These are phyloP conservation scores for Mixia osmundae DNA, from an alignment of 1,284 basidiomycete genomes.

Conservation along the genomic window DNA sequence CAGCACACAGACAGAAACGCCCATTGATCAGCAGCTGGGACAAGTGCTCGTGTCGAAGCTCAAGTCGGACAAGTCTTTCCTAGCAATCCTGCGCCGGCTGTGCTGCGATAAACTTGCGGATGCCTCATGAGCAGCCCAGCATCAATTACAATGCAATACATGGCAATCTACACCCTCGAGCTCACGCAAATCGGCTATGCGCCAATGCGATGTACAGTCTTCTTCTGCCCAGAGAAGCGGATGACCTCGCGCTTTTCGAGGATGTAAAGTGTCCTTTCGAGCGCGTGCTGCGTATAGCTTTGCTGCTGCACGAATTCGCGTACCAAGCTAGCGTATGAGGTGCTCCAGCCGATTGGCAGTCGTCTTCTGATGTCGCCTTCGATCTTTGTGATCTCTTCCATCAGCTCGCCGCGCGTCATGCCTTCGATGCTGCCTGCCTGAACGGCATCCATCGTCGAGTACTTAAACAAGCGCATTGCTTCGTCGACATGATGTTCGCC, in stretches of 20 bases:
- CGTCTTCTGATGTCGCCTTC: slow-evolving; percentile 73
- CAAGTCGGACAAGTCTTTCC: no score
- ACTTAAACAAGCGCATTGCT: slow-evolving; percentile 92
- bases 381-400: slow-evolving; percentile 79
- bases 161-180: no score
- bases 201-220: slow-evolving; percentile 14
- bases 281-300: slow-evolving; percentile 72
- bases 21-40: no score
- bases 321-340: slow-evolving; percentile 80
- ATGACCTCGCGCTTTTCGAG: slow-evolving; percentile 90
- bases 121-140: no score
- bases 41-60: no score
- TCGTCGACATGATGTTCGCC: slow-evolving; percentile 91
- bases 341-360: slow-evolving; percentile 89
- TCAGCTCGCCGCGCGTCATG: slow-evolving; percentile 69
- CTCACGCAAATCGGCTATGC: slow-evolving; percentile 7
- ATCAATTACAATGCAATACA: no score
- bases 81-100: no score
- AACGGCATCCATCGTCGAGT: slow-evolving; percentile 97
- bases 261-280: slow-evolving; percentile 76
- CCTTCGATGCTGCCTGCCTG: slow-evolving; percentile 81
- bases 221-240: slow-evolving; percentile 37
- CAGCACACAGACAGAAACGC: no score
- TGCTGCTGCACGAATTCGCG: slow-evolving; percentile 86
- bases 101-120: no score